These are phyloP conservation scores for Agrostemma githago DNA, from an alignment of 148 eudicot species.

Conservation along the genomic window DNA sequence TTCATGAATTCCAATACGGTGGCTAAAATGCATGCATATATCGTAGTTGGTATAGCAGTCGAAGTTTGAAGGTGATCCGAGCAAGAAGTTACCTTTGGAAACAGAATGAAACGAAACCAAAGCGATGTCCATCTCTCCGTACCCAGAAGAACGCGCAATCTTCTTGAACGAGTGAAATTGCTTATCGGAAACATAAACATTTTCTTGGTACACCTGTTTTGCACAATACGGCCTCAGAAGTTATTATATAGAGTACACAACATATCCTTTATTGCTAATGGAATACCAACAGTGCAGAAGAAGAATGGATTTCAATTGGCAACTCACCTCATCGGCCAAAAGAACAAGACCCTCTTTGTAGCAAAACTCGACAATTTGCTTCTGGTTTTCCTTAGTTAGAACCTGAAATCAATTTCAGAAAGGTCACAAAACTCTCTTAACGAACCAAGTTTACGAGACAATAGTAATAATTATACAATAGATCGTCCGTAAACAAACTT, in stretches of 20 bases:
- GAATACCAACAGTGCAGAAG: background rate
- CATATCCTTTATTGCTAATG: background rate
- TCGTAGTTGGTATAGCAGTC: too few species aligned
- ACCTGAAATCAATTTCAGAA: slow-evolving; percentile 44
- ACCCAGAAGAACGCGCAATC: slow-evolving; percentile 75
- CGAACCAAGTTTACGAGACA: background rate
- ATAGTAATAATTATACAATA: too few species aligned
- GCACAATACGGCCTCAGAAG: background rate
- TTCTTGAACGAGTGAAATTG: slow-evolving; percentile 90
- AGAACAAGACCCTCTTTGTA: slow-evolving; percentile 87
- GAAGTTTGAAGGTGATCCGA: background rate
- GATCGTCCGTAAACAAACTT: too few species aligned
- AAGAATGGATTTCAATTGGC: too few species aligned
- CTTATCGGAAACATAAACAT: slow-evolving; percentile 78
- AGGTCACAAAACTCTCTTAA: background rate
- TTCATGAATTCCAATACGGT: background rate
- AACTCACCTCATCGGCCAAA: slow-evolving; percentile 85
- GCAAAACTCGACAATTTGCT: slow-evolving; percentile 81
- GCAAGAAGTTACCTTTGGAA: slow-evolving; percentile 63
- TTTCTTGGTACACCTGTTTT: slow-evolving; percentile 92
- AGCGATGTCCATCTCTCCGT: slow-evolving; percentile 68
- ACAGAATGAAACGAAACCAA: slow-evolving; percentile 87
- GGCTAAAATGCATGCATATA: background rate
- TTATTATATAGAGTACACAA: background rate
- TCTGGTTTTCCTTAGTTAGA: slow-evolving; percentile 78